These are phyloP conservation scores for Hypoxylon sp. DNA, from an alignment of 2,329 filamentous ascomycete genomes.

Conservation along the genomic window DNA sequence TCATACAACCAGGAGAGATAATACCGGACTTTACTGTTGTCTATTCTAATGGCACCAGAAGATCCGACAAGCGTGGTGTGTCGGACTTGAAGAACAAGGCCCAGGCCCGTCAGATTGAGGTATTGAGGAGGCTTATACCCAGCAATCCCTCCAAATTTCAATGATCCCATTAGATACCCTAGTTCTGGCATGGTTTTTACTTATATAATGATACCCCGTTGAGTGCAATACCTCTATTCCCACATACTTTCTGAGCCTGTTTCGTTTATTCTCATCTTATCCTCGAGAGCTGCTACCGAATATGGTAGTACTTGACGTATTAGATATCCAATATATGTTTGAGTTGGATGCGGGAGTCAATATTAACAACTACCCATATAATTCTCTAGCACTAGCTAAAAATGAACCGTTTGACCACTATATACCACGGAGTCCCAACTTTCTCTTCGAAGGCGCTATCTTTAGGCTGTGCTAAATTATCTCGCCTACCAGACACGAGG, in stretches of 20 bases:
- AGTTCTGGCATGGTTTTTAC: slow-evolving; percentile 4
- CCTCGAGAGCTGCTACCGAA: no score
- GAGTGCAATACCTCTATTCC: not conserved
- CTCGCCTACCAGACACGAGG: slow-evolving; percentile 49
- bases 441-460: slow-evolving; percentile 7
- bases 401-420: slow-evolving; percentile 42
- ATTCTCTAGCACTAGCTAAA: slow-evolving; percentile 33
- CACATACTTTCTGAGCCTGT: not conserved
- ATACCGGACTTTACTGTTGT: slow-evolving; percentile 79
- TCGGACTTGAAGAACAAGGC: slow-evolving; percentile 74
- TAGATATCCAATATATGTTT: no score
- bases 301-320: no score
- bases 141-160: slow-evolving; percentile 71
- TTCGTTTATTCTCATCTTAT: not conserved
- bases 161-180: slow-evolving; percentile 47
- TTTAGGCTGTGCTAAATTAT: slow-evolving; percentile 29
- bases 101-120: slow-evolving; percentile 77
- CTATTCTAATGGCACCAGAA: slow-evolving; percentile 73
- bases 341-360: no score
- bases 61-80: slow-evolving; percentile 72
- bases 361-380: no score
- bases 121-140: slow-evolving; percentile 76
- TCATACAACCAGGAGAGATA: slow-evolving; percentile 69
- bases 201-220: slow-evolving; percentile 37
- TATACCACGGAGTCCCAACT: slow-evolving; percentile 37